Evolutionary conservation across 768 basidiomycete genomes (phyloP).

Genomic region (Lentinula boryana): DNA sequence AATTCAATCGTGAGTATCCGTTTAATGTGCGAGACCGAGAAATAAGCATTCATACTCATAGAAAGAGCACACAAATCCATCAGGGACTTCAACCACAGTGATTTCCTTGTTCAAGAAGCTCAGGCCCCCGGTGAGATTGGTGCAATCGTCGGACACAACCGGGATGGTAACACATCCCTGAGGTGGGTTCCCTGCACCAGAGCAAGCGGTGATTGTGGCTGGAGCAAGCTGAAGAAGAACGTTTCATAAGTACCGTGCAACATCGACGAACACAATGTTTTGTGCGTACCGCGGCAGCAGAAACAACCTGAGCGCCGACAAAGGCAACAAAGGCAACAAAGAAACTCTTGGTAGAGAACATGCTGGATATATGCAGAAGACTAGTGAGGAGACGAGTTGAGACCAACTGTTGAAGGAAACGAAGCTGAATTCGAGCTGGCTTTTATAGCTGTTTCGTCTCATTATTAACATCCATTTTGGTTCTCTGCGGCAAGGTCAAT

Average conservation of each 20-base stretch:
- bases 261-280: neutral
- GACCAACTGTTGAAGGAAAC: neutral
- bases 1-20: neutral
- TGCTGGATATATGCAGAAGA: neutral
- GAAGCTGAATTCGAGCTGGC: neutral
- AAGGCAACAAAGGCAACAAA: neutral
- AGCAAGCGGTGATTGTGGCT: neutral
- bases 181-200: conserved; percentile 4
- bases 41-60: neutral
- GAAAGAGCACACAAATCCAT: conserved; percentile 7
- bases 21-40: too few relatives aligned
- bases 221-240: neutral
- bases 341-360: neutral
- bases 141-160: conserved; percentile 3
- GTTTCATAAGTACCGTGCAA: neutral
- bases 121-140: conserved; percentile 2
- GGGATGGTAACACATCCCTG: conserved; percentile 7
- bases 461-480: neutral
- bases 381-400: neutral
- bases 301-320: neutral
- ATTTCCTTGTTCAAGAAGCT: conserved; percentile 9
- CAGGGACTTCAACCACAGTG: neutral
- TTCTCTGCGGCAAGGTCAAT: neutral
- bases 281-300: neutral
- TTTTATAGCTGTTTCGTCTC: neutral